Evolutionary conservation across 805 yeast species (phyloP).

Genomic region (Komagataella mondaviorum): DNA sequence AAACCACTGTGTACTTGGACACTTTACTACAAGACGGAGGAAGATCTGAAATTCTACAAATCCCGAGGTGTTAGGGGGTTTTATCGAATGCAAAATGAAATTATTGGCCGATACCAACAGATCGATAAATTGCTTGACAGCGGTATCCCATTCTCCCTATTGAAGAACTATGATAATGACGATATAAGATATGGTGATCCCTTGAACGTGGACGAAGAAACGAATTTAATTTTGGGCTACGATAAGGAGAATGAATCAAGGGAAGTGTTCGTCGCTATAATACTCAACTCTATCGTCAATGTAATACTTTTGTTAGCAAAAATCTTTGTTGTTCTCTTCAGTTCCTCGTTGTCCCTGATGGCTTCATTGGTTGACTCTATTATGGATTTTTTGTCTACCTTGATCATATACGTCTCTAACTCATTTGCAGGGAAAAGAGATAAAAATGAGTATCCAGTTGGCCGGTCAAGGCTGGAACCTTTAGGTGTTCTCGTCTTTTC

Average conservation of each 20-base stretch:
- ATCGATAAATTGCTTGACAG: constrained; percentile 59
- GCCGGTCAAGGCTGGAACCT: constrained; percentile 63
- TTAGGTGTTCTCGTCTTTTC: constrained; percentile 67
- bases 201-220: constrained; percentile 39
- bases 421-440: constrained; percentile 25
- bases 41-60: constrained; percentile 11
- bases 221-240: constrained; percentile 39
- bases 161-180: constrained; percentile 41
- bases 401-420: constrained; percentile 55
- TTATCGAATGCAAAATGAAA: constrained; percentile 46
- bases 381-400: constrained; percentile 60
- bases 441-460: constrained; percentile 43
- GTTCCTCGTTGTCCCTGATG: constrained; percentile 60
- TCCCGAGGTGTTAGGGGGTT: constrained; percentile 21
- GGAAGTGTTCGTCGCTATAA: constrained; percentile 45
- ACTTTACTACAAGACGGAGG: constrained; percentile 9
- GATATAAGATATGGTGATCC: constrained; percentile 3
- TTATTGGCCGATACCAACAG: constrained; percentile 40
- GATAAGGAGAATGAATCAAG: constrained; percentile 26
- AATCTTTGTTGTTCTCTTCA: constrained; percentile 41
- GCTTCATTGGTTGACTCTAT: constrained; percentile 73
- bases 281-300: constrained; percentile 50
- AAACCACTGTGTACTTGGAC: constrained; percentile 28
- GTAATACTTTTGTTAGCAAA: constrained; percentile 47
- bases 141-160: constrained; percentile 53